Evolutionary conservation across 768 basidiomycete genomes (phyloP), one percentile per base, ranked within the genome.

Genomic region (Amanita muscaria): DNA sequence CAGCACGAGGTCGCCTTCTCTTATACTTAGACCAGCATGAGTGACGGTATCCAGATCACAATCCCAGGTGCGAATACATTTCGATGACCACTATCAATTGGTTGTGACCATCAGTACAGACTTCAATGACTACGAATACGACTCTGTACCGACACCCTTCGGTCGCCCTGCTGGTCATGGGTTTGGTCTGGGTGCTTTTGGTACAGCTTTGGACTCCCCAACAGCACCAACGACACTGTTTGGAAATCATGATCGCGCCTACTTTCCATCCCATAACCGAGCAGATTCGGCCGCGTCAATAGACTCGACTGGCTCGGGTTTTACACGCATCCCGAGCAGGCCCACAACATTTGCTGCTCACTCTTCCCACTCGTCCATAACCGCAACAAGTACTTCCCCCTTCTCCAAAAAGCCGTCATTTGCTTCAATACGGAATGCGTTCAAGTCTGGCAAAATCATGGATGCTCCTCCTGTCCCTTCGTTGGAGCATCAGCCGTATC

Each of bases 391-490:
- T 31, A 61, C 77, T n/a, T 68, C 77, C 1, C 44, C 44, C 21
- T 84, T 88, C 56, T 67, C 77, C 33, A 88, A 87, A 66, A 91
- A 91, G 54, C 61, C 83, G 2, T 90, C 88, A 0, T 89, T 91
- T 48, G 88, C 88, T 2, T 89, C 86, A 12, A 78, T 91, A 48
- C 79, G 86, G 31, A 88, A 88, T 57, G 87, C 88, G 3, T 89
- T 91, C 72, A 90, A 86, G 61, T 76, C 74, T 35, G 70, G 72
- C 44, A 86, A 74, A 55, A 69, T 62, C 43, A 67, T 59, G 40
- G 77, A 81, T n/a, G 66, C 80, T 5, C 88, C 88, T 18, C 86
- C 87, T n/a, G 67, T 90, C 43, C 88, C 87, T 11, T 64, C 68
- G 27, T 61, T 88, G 23, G 85, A 88, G 44, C 68, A 77, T 41